Conservation (phyloP, 345 rosid genomes). For the Tarenaya hassleriana region DNA sequence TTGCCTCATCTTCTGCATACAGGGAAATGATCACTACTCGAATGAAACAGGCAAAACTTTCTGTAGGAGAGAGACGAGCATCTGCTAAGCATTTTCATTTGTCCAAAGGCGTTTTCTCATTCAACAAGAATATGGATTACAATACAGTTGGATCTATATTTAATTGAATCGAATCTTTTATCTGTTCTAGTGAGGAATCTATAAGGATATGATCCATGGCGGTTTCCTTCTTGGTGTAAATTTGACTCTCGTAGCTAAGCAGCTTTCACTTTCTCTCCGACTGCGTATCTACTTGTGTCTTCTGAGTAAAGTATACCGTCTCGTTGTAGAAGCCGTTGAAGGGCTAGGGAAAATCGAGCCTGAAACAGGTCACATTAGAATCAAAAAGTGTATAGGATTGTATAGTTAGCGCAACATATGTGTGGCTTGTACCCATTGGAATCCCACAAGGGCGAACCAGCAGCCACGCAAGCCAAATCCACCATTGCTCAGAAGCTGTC, state of each 20-base stretch:
- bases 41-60: constrained; percentile 6
- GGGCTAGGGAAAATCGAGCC: too few species aligned
- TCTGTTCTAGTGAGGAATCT: not conserved
- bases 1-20: not conserved
- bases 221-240: not conserved
- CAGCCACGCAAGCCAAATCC: constrained; percentile 67
- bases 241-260: constrained; percentile 23
- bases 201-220: too few species aligned
- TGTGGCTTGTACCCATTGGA: constrained; percentile 61
- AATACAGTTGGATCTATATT: not conserved
- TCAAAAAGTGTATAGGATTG: constrained; percentile 14
- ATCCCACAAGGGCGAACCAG: constrained; percentile 63
- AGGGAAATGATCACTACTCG: not conserved
- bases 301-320: constrained; percentile 39
- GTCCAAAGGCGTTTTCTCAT: not conserved
- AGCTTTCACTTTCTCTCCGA: constrained; percentile 43
- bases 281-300: constrained; percentile 29
- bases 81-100: constrained; percentile 4
- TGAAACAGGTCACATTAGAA: constrained; percentile 5
- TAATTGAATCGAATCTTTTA: constrained; percentile 3
- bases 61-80: too few species aligned
- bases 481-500: constrained; percentile 46
- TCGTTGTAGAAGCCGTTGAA: too few species aligned
- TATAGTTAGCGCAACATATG: constrained; percentile 3
- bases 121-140: constrained; percentile 5